phyloP scores from a whole-genome alignment of 495 filamentous ascomycete genomes.

The Cryomyces antarcticus region DNA sequence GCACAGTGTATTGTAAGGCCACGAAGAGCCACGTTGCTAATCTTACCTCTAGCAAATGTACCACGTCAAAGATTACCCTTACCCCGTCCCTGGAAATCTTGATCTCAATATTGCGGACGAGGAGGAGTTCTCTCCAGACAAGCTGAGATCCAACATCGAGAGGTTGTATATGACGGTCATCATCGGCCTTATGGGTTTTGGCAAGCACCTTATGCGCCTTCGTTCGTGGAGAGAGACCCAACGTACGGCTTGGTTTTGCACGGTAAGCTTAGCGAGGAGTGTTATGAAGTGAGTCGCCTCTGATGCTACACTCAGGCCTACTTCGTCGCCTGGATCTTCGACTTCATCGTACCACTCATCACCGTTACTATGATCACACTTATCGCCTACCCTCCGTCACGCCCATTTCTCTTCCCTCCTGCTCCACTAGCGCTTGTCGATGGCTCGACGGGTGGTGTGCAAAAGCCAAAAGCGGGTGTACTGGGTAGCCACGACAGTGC shows the following conservation, averaged over 20 bases:
- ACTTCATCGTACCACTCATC: conserved; percentile 48
- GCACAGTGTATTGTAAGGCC: background rate
- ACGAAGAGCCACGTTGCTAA: conserved; percentile 3
- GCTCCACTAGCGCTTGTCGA: conserved; percentile 47
- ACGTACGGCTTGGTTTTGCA: conserved; percentile 46
- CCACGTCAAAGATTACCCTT: conserved; percentile 50
- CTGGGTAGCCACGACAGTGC: conserved; percentile 58
- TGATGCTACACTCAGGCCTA: conserved; percentile 31
- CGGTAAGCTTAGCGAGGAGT: conserved; percentile 19
- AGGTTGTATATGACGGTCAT: conserved; percentile 68
- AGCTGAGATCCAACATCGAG: conserved; percentile 62
- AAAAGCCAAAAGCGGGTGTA: conserved; percentile 48
- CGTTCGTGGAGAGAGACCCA: conserved; percentile 60
- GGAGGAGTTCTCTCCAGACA: conserved; percentile 74
- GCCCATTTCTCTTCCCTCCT: conserved; percentile 51
- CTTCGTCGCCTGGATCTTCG: conserved; percentile 50
- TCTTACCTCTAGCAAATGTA: conserved; percentile 50
- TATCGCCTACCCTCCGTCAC: conserved; percentile 43
- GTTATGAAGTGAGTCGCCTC: background rate
- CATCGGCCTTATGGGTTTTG: conserved; percentile 41
- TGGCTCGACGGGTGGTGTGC: conserved; percentile 37
- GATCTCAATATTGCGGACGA: conserved; percentile 66
- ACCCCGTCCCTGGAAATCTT: conserved; percentile 34
- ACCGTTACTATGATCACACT: conserved; percentile 37
- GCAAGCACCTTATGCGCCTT: conserved; percentile 55